Evolutionary conservation across 1,284 basidiomycete species (phyloP), one percentile per base, ranked within the genome.

Genomic region (Malassezia nana): DNA sequence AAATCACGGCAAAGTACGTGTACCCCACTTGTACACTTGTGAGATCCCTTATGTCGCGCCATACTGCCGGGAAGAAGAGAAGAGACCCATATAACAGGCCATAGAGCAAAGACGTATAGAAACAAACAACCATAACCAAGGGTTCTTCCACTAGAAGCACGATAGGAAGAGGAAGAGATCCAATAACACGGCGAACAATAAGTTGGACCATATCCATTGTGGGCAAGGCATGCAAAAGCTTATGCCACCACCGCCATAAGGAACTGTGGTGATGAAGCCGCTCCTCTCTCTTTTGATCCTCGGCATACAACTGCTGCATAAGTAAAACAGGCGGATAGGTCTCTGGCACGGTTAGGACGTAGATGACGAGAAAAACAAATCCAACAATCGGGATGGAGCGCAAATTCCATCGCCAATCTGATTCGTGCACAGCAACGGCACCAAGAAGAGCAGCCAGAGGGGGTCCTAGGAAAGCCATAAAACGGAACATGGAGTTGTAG

Each of bases 61-160:
- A 60, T 1, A 60, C 48, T 12, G 50, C n/a, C 2, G 59, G 59
- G 44, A 60, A 60, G 25, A 54, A 53, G 7, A 50, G 43, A 9
- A 60, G 48, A 0, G 50, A 46, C 24, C 59, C 59, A 48, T 60
- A 60, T 28, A 60, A 38, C n/a, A 60, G 33, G 2, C 59, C 59
- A 25, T 60, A 60, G 5, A 60, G 45, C 25, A 60, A 28, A 12
- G 56, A 24, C 3, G 59, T 60, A 38, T 60, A 60, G 32, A 55
- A 44, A 16, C 55, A 54, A 1, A 58, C 50, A 30, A 60, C 41
- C 18, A 55, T 52, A 18, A 60, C 45, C n/a, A 60, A 3, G 4
- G 59, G 59, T 29, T 60, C 59, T 49, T 57, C 49, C 20, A 46
- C n/a, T 4, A 60, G 40, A 13, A 60, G 35, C 16, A 55, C 45